Evolutionary conservation across 305 asterid genomes (phyloP).

Genomic region (Fraxinus ornus): DNA sequence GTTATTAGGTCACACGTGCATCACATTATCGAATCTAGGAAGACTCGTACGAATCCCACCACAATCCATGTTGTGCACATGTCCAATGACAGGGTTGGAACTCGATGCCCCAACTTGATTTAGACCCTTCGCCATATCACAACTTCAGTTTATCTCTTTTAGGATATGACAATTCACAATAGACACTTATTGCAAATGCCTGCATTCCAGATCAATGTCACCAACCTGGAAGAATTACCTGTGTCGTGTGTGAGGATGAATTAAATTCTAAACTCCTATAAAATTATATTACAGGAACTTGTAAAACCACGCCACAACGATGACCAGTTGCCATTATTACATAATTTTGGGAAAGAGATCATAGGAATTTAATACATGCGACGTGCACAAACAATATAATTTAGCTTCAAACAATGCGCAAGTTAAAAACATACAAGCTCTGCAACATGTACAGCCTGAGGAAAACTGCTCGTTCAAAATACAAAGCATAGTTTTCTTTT

Average conservation of each 20-base stretch:
- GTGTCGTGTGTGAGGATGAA: background rate
- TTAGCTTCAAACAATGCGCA: background rate
- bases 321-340: background rate
- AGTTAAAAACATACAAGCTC: background rate
- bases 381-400: background rate
- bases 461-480: background rate
- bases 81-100: background rate
- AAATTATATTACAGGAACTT: background rate
- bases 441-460: background rate
- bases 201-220: background rate
- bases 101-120: background rate
- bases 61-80: background rate
- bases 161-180: background rate
- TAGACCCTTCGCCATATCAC: background rate
- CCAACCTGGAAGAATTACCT: background rate
- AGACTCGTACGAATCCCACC: background rate
- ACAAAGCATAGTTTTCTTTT: background rate
- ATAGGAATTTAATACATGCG: background rate
- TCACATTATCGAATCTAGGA: background rate
- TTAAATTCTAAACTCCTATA: no score
- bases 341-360: background rate
- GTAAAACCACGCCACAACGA: background rate
- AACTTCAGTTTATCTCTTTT: background rate
- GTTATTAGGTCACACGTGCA: background rate
- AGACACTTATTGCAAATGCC: background rate